Percentiles rank a stretch among this genome's conserved stretches.
These are phyloP conservation scores for Pseudogymnoascus sp. DNA, from an alignment of 2,329 filamentous ascomycete genomes.

Conservation along the genomic window DNA sequence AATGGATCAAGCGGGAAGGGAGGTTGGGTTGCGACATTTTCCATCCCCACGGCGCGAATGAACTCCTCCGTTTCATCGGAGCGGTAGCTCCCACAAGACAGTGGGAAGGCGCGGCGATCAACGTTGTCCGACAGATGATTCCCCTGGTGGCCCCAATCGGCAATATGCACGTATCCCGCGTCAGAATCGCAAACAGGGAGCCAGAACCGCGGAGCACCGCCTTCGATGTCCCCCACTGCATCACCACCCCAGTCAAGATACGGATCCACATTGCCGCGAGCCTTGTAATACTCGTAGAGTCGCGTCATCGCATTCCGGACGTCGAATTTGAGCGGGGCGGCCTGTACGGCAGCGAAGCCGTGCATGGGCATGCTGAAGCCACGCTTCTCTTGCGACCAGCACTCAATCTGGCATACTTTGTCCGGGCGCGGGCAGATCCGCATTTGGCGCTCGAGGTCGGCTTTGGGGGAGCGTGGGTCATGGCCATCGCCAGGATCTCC, in stretches of 20 bases:
- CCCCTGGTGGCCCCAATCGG: slow-evolving; percentile 1
- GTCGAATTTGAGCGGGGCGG: not conserved
- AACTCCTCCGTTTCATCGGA: slow-evolving; percentile 3
- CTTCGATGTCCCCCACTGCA: not conserved
- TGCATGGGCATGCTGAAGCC: slow-evolving; percentile 7
- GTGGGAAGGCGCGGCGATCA: slow-evolving; percentile 1
- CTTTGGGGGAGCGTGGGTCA: not conserved
- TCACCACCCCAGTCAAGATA: not conserved
- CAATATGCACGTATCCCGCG: not conserved
- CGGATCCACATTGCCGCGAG: not conserved
- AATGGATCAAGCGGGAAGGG: not conserved
- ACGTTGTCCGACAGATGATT: not conserved
- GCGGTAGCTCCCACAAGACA: not conserved
- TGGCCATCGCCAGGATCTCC: slow-evolving; percentile 1
- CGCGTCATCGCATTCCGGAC: not conserved
- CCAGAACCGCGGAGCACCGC: not conserved
- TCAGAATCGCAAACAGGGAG: slow-evolving; percentile 4
- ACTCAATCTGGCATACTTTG: slow-evolving; percentile 9
- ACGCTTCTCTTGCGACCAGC: slow-evolving; percentile 6
- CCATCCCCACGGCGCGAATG: not conserved
- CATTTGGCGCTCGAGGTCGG: not conserved
- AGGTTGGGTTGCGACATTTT: not conserved
- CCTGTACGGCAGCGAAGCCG: not conserved
- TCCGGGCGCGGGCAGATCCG: not conserved
- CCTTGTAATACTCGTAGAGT: slow-evolving; percentile 1